Evolutionary conservation across 2,329 filamentous ascomycete species (phyloP).

Genomic region (Chalaropsis ovoidea): DNA sequence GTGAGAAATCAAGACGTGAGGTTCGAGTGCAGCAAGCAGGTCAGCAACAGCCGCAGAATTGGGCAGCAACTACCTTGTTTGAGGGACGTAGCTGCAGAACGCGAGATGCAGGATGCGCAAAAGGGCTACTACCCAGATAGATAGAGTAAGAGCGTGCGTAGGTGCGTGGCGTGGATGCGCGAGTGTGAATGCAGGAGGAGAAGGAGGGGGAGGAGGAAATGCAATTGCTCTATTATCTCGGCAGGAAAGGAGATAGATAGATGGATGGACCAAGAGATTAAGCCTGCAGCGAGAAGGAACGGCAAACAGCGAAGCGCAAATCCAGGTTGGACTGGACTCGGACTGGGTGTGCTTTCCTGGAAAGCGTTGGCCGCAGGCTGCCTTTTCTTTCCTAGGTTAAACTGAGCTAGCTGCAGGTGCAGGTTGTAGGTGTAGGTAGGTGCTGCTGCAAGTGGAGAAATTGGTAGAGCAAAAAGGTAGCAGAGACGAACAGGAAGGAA

Average conservation of each 20-base stretch:
- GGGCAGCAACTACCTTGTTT: constrained; percentile 24
- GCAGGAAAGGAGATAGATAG: neutral
- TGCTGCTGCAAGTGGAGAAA: constrained; percentile 8
- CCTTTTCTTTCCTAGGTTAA: constrained; percentile 3
- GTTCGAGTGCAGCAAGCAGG: neutral
- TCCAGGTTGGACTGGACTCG: constrained; percentile 3
- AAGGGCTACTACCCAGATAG: constrained; percentile 15
- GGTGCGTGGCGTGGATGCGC: neutral
- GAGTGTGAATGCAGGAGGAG: neutral
- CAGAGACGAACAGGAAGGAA: constrained; percentile 1
- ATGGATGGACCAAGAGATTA: neutral
- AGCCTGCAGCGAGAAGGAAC: neutral
- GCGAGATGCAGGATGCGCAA: constrained; percentile 25
- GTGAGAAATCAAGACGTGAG: constrained; percentile 1
- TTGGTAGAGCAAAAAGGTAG: neutral
- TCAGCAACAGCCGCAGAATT: constrained; percentile 17
- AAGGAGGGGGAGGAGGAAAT: neutral
- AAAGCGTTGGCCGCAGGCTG: constrained; percentile 10
- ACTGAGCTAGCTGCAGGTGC: constrained; percentile 13
- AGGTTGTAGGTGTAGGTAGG: neutral
- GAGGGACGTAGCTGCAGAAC: constrained; percentile 21
- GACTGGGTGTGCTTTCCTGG: neutral
- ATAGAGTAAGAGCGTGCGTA: constrained; percentile 12
- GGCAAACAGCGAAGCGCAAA: constrained; percentile 4
- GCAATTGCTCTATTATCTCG: constrained; percentile 3